These are phyloP conservation scores for Colletotrichum sp. DNA, from an alignment of 2,329 filamentous ascomycete species.

Conservation along the genomic window DNA sequence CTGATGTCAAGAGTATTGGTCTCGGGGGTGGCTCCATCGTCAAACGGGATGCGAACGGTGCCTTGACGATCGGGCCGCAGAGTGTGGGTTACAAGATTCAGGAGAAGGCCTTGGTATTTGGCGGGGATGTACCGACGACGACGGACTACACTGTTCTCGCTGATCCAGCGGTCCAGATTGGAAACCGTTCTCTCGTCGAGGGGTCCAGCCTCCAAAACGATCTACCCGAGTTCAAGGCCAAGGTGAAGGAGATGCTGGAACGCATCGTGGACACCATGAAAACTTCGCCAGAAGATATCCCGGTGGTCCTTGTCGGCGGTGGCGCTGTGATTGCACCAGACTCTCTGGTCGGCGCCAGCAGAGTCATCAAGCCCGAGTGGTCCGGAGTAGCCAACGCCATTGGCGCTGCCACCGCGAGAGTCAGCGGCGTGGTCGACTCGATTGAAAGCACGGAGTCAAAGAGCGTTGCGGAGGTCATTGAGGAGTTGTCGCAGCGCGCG, in stretches of 20 bases:
- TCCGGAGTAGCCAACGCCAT: slow-evolving; percentile 69
- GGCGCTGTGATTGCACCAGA: slow-evolving; percentile 38
- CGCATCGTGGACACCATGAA: slow-evolving; percentile 54
- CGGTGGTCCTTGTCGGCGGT: slow-evolving; percentile 67
- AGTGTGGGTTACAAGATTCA: neutral
- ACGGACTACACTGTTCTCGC: neutral
- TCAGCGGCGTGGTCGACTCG: slow-evolving; percentile 58
- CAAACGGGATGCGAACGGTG: neutral
- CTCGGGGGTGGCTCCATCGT: neutral
- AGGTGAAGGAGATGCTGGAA: neutral
- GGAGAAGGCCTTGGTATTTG: neutral
- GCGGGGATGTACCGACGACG: neutral
- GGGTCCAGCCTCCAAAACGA: neutral
- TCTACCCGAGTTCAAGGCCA: neutral
- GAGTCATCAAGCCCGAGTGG: slow-evolving; percentile 60
- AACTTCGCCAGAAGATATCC: slow-evolving; percentile 61
- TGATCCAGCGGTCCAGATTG: neutral
- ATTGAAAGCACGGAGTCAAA: slow-evolving; percentile 40
- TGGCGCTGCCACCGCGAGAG: slow-evolving; percentile 65
- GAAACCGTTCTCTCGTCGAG: neutral
- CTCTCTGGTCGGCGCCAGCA: slow-evolving; percentile 58
- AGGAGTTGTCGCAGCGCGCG: neutral
- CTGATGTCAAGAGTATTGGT: slow-evolving; percentile 51
- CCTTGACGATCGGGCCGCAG: neutral
- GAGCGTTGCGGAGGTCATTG: neutral